Conservation (phyloP, 2,329 filamentous ascomycete species). For the Arthrinium puccinioides region DNA sequence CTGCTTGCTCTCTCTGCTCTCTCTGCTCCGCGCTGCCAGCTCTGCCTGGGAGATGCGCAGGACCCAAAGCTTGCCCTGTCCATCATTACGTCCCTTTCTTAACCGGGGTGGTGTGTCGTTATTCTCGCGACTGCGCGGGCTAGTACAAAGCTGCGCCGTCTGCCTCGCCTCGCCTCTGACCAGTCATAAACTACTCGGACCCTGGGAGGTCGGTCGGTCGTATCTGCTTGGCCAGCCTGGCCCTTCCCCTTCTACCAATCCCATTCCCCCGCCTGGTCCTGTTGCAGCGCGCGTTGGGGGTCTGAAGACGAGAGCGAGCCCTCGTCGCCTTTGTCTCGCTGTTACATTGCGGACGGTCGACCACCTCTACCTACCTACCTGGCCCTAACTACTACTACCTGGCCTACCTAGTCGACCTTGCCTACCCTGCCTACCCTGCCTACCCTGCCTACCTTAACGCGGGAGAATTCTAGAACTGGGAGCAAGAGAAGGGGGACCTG, state of each 20-base stretch:
- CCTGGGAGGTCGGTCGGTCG: not conserved
- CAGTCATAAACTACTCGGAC: slow-evolving; percentile 1
- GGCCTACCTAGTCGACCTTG: no score
- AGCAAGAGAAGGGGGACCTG: no score
- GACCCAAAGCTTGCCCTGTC: slow-evolving; percentile 9
- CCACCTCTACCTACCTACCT: no score
- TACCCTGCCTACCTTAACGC: no score
- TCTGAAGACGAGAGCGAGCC: no score
- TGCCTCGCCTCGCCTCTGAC: not conserved
- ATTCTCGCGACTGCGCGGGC: not conserved
- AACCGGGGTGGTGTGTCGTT: not conserved
- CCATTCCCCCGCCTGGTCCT: slow-evolving; percentile 2
- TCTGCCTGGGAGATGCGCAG: no score
- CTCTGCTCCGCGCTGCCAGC: slow-evolving; percentile 15
- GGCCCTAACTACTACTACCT: no score
- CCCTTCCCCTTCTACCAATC: slow-evolving; percentile 7
- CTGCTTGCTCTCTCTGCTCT: slow-evolving; percentile 20
- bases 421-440: no score
- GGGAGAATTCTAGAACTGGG: no score
- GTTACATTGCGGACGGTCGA: no score
- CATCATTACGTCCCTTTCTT: slow-evolving; percentile 9
- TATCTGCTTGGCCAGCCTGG: slow-evolving; percentile 3
- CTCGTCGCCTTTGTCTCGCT: no score
- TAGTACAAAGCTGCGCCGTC: not conserved
- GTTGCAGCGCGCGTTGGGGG: no score